Evolutionary conservation across 2,329 filamentous ascomycete species (phyloP).

Genomic region (Alternaria sp.): DNA sequence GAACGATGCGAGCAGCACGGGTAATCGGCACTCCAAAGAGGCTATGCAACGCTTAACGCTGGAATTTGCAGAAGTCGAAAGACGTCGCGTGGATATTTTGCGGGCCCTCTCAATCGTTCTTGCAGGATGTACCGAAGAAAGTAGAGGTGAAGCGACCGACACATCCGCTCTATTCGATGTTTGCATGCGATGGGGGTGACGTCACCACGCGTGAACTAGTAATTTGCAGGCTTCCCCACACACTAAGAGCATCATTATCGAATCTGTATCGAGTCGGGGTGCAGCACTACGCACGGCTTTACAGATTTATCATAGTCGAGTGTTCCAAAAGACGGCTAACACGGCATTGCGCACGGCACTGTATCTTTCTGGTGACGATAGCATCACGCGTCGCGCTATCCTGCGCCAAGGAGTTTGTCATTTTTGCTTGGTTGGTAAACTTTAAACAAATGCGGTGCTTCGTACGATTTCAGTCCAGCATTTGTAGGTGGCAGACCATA

Average conservation of each 20-base stretch:
- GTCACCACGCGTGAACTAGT: background rate
- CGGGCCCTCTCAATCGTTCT: too few species aligned
- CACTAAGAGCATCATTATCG: background rate
- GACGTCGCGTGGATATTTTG: background rate
- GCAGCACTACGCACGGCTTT: background rate
- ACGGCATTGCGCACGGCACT: background rate
- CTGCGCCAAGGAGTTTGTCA: background rate
- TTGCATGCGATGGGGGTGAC: background rate
- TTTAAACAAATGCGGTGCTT: background rate
- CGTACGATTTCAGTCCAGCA: background rate
- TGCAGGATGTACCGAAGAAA: too few species aligned
- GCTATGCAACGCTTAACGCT: background rate
- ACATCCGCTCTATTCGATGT: background rate
- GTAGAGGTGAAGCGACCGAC: background rate
- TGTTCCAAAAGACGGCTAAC: background rate
- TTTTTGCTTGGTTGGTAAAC: background rate
- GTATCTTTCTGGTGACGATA: background rate
- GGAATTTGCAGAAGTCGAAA: background rate
- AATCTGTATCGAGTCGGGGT: background rate
- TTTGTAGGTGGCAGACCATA: background rate
- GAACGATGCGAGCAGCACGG: background rate
- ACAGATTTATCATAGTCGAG: background rate
- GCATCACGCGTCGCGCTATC: background rate
- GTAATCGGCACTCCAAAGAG: background rate
- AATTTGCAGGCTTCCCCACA: background rate